Base-by-base conservation (phyloP, 805 yeast genomes). In the Wickerhamiella siamensis region DNA sequence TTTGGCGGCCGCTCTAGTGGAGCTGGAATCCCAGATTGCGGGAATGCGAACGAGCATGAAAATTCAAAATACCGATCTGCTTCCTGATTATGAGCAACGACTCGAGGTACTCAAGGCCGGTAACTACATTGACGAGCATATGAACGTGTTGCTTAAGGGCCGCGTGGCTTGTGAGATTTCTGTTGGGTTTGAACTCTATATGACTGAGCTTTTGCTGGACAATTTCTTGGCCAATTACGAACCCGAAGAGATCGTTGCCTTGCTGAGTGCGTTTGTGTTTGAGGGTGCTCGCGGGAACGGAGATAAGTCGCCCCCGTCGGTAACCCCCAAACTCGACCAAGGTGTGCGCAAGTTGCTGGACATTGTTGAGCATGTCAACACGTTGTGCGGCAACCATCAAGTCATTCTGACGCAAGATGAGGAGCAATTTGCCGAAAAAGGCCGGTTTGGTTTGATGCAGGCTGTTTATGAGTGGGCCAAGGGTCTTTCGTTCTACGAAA, bases 401-500 rank as follows among this genome's bases (percentile, higher is more conserved):
- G 83, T 91, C 15, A 65, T 78, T 16, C 63, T 84, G 49, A 82
- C 94, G 0, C 67, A 77, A 9, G 97, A 87, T 41, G 97, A 88
- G 52, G 79, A 78, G 39, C 81, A 79, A 45, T 91, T 88, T 54
- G 63, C 79, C 49, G 93, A 83, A 43, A 72, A 79, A 48, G 79
- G 83, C 52, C 67, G 97, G 50, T 91, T 91, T 61, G 94, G 88
- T 0, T 68, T 91, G 54, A 82, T 84, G 61, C 88, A 86, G 57
- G 95, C 84, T 10, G 95, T 88, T 4, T 91, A 88, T 58, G 96
- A 91, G 62, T 91, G 99, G 99, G 95, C 97, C 1, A 70, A 93
- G 49, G 99, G 98, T 2, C 71, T 79, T 69, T 71, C 93, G 0
- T 91, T 91, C 65, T 79, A 80, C 49, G 93, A 84, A 44, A 88